Conservation (phyloP, 148 eudicot genomes). For the Drosera capensis region DNA sequence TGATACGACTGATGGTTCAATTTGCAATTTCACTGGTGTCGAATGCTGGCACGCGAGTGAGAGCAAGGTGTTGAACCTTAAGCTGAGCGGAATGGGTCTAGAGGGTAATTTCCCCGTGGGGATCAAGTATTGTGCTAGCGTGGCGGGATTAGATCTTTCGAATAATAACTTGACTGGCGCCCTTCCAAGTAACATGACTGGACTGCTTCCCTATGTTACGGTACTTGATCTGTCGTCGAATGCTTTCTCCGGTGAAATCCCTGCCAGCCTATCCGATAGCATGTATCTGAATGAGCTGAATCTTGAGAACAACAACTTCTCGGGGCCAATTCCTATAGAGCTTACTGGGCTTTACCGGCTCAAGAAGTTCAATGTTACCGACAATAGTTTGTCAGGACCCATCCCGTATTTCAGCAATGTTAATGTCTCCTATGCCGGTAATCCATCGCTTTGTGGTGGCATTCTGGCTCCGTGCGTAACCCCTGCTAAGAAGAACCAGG, state of each 20-base stretch:
- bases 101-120: conserved; percentile 7
- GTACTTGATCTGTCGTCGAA: conserved; percentile 7
- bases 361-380: neutral
- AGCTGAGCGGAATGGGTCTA: conserved; percentile 4
- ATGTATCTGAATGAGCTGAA: conserved; percentile 2
- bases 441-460: neutral
- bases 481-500: no score
- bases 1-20: conserved; percentile 6
- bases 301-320: conserved; percentile 4
- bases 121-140: neutral
- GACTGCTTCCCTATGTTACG: conserved; percentile 2
- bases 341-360: neutral
- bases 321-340: neutral
- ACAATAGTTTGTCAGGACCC: neutral
- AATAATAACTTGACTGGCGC: conserved; percentile 3
- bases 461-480: no score
- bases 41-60: conserved; percentile 9
- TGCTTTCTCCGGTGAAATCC: conserved; percentile 2
- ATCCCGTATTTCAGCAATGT: neutral
- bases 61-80: conserved; percentile 7
- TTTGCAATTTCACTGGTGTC: conserved; percentile 6
- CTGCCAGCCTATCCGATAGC: neutral
- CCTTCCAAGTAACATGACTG: conserved; percentile 3
- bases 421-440: neutral
- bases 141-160: conserved; percentile 8